Percentiles rank a stretch among this genome's conserved stretches.
Conservation (phyloP, 345 rosid species). For the Moringa oleifera region DNA sequence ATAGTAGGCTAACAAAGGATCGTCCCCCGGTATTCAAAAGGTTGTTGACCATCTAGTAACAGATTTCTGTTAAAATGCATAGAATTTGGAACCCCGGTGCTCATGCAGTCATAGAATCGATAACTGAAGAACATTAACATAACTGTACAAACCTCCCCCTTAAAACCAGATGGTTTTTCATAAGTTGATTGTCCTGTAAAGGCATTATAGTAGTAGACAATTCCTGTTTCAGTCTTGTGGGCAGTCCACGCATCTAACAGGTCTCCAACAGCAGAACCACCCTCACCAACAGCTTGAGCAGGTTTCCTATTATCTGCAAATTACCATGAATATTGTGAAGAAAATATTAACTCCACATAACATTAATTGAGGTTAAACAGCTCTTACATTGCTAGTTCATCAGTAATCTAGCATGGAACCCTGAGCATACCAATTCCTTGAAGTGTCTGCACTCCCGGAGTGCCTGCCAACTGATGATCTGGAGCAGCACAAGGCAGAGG, state of each 20-base stretch:
- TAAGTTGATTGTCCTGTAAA: conserved; percentile 86
- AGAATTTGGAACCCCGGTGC: neutral
- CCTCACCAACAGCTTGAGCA: conserved; percentile 31
- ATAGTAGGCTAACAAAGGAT: too few relatives aligned
- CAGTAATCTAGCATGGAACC: conserved; percentile 70
- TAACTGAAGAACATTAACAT: conserved; percentile 13
- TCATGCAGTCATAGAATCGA: conserved; percentile 1
- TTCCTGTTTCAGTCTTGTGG: conserved; percentile 77
- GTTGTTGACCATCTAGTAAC: neutral
- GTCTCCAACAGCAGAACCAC: conserved; percentile 31
- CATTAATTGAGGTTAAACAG: conserved; percentile 44
- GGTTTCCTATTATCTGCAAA: conserved; percentile 56
- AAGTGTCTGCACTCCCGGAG: conserved; percentile 40
- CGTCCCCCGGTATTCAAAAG: neutral
- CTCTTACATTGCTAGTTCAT: conserved; percentile 49
- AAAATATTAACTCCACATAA: conserved; percentile 28
- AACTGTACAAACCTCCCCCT: conserved; percentile 55
- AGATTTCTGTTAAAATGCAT: neutral
- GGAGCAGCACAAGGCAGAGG: conserved; percentile 31
- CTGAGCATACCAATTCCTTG: conserved; percentile 79
- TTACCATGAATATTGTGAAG: conserved; percentile 24
- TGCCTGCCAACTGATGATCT: conserved; percentile 35
- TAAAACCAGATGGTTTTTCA: conserved; percentile 77
- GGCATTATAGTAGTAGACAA: conserved; percentile 84
- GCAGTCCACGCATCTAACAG: conserved; percentile 83